Evolutionary conservation across 768 basidiomycete species (phyloP).

Genomic region (Tulasnella sp.): DNA sequence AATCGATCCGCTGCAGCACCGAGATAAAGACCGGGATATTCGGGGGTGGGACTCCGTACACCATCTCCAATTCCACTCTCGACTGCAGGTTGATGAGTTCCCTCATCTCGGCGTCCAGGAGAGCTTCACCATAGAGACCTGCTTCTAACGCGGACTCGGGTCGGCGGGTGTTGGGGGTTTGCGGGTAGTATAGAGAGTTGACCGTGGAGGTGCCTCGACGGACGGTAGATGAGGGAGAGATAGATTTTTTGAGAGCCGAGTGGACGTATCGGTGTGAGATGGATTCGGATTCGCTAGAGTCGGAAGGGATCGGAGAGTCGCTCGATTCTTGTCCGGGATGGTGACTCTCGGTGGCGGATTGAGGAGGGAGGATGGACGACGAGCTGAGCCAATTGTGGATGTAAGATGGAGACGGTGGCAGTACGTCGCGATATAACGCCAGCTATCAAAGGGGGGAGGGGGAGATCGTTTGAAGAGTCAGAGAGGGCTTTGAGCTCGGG

Average conservation of each 20-base stretch:
- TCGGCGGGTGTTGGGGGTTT: background rate
- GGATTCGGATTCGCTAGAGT: constrained; percentile 11
- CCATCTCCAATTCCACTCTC: constrained; percentile 67
- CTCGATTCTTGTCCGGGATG: background rate
- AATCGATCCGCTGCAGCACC: constrained; percentile 67
- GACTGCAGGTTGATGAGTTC: constrained; percentile 53
- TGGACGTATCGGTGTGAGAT: constrained; percentile 17
- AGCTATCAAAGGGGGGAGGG: background rate
- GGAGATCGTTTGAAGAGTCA: background rate
- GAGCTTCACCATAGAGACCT: background rate
- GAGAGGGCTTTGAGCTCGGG: background rate
- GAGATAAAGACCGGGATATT: constrained; percentile 72
- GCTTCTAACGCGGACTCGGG: background rate
- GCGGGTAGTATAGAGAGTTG: background rate
- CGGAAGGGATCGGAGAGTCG: background rate
- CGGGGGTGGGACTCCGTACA: constrained; percentile 72
- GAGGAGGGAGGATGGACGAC: constrained; percentile 1
- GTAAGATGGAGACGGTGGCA: constrained; percentile 42
- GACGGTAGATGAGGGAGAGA: background rate
- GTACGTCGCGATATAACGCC: constrained; percentile 52
- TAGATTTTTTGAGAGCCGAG: constrained; percentile 14
- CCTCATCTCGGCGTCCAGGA: constrained; percentile 45
- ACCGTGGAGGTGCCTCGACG: background rate
- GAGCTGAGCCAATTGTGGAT: constrained; percentile 23
- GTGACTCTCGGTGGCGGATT: background rate